A percentile compares a stretch with the other conserved stretches of the same genome.
Evolutionary conservation across 768 basidiomycete genomes (phyloP).

Genomic region (Suillus sp.): DNA sequence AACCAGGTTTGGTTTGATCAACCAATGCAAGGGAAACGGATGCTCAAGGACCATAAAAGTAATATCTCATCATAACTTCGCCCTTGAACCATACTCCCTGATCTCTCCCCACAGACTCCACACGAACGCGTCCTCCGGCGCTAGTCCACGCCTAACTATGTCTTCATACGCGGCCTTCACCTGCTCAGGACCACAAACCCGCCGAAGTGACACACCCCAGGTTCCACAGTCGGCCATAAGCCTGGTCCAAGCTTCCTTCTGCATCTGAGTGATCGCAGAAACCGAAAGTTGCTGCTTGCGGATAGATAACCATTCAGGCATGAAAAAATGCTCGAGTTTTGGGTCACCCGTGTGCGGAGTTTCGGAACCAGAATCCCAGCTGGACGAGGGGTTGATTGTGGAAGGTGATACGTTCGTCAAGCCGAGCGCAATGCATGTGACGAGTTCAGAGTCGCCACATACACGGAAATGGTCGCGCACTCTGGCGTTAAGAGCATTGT

Average conservation of each 20-base stretch:
- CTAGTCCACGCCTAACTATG: conserved; percentile 47
- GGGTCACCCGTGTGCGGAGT: conserved; percentile 2
- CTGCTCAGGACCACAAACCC: conserved; percentile 45
- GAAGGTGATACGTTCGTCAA: conserved; percentile 57
- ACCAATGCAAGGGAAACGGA: not conserved
- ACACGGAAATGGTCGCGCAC: conserved; percentile 43
- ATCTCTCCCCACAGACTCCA: conserved; percentile 66
- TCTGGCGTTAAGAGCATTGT: conserved; percentile 47
- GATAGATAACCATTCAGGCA: conserved; percentile 66
- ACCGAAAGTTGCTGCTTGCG: conserved; percentile 51
- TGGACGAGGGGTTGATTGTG: conserved; percentile 32
- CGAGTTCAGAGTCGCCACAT: conserved; percentile 29
- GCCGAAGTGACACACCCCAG: conserved; percentile 56
- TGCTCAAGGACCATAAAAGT: not conserved
- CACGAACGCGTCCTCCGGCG: conserved; percentile 57
- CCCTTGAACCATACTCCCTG: not conserved
- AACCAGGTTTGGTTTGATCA: not conserved
- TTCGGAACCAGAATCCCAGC: conserved; percentile 32
- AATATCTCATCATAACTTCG: conserved; percentile 9
- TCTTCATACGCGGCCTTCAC: conserved; percentile 53
- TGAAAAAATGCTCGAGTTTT: conserved; percentile 59
- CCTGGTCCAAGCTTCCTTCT: conserved; percentile 58
- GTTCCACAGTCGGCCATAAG: conserved; percentile 55
- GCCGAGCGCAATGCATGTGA: conserved; percentile 51
- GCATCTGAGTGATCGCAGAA: conserved; percentile 49